Conservation (phyloP, 2,329 filamentous ascomycete genomes). For the Chrysosporium queenslandicum region DNA sequence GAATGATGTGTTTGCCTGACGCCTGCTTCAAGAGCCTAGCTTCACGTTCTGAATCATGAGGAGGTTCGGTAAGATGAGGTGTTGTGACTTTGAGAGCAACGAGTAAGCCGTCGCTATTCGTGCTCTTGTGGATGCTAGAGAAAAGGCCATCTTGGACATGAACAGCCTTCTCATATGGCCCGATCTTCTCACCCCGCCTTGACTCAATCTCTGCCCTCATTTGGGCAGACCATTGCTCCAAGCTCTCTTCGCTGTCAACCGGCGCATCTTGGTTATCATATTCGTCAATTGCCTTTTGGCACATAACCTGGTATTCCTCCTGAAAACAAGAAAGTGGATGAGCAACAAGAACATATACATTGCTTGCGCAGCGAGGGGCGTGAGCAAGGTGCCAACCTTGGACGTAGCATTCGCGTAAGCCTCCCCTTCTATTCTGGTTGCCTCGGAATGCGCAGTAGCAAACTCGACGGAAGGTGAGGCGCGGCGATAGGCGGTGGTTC, state of each 20-base stretch:
- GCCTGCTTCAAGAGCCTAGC: conserved; percentile 59
- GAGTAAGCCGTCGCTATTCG: conserved; percentile 33
- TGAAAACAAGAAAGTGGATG: conserved; percentile 25
- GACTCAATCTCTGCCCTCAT: conserved; percentile 21
- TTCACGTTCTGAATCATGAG: conserved; percentile 75
- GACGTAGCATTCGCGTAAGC: conserved; percentile 32
- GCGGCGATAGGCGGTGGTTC: conserved; percentile 37
- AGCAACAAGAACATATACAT: neutral
- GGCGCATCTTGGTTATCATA: conserved; percentile 21
- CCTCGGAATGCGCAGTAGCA: conserved; percentile 45
- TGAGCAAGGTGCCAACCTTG: conserved; percentile 23
- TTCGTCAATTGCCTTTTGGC: conserved; percentile 32
- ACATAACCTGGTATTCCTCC: conserved; percentile 47
- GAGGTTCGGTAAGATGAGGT: conserved; percentile 60
- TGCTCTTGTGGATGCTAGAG: conserved; percentile 69
- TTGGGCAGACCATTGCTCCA: conserved; percentile 20
- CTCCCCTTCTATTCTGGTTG: conserved; percentile 52
- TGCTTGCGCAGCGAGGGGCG: neutral
- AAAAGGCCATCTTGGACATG: conserved; percentile 61
- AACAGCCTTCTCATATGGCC: conserved; percentile 47
- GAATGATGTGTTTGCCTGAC: conserved; percentile 50
- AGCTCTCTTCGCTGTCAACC: conserved; percentile 17
- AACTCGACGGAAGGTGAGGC: conserved; percentile 37
- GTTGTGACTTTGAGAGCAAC: conserved; percentile 80
- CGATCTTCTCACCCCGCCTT: conserved; percentile 37